These are phyloP conservation scores for Nepenthes mirabilis DNA, from an alignment of 148 eudicot species.

Conservation along the genomic window DNA sequence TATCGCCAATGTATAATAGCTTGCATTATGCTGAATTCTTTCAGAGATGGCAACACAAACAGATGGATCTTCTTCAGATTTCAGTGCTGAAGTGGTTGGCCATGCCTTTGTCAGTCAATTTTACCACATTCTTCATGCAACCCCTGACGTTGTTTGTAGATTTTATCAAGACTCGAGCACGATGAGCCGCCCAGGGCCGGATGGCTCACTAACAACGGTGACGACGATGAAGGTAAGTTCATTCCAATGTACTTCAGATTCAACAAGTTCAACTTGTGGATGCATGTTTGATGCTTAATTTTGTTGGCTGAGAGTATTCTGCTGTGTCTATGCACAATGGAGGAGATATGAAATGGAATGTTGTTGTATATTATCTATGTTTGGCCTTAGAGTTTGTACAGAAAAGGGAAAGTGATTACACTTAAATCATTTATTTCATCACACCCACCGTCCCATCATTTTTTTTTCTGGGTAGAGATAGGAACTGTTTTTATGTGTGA, in stretches of 20 bases:
- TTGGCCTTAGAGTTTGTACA: too few species aligned
- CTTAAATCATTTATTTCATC: too few species aligned
- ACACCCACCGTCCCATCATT: too few species aligned
- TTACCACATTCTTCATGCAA: constrained; percentile 56
- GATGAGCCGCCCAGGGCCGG: constrained; percentile 49
- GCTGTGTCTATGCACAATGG: too few species aligned
- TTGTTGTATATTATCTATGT: too few species aligned
- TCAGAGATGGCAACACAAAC: constrained; percentile 1
- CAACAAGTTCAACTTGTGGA: neutral
- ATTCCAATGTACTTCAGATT: neutral
- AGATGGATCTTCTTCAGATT: neutral
- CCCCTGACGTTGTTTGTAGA: constrained; percentile 48
- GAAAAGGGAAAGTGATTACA: too few species aligned
- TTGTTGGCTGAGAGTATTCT: too few species aligned
- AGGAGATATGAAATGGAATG: too few species aligned
- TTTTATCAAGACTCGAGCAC: constrained; percentile 65
- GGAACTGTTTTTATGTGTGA: too few species aligned
- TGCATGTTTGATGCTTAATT: too few species aligned
- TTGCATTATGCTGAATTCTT: neutral
- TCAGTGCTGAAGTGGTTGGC: constrained; percentile 45
- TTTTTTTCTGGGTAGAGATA: too few species aligned
- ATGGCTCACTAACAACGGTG: constrained; percentile 41
- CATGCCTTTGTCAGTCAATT: constrained; percentile 78
- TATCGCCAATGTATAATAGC: too few species aligned
- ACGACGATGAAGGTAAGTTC: constrained; percentile 54